These are phyloP conservation scores for Colletotrichum euphorbiae DNA, from an alignment of 2,329 filamentous ascomycete genomes.

Conservation along the genomic window DNA sequence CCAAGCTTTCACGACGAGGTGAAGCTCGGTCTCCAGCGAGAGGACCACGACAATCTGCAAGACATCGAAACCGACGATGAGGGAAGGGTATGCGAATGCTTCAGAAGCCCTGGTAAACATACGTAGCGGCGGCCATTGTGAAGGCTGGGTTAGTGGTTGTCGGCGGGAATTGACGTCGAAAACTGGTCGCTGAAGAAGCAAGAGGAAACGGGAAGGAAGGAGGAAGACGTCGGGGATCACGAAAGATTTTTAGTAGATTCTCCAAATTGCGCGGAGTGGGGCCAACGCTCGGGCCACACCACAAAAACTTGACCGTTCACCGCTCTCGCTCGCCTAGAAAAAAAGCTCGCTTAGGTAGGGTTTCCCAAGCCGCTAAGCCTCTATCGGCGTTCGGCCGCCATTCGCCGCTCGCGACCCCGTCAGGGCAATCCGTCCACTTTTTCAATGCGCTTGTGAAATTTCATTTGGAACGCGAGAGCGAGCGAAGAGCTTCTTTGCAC, in stretches of 20 bases:
- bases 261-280: slow-evolving; percentile 17
- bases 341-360: slow-evolving; percentile 36
- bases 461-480: slow-evolving; percentile 12
- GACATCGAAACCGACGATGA: slow-evolving; percentile 59
- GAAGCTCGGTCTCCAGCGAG: slow-evolving; percentile 72
- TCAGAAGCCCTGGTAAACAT: slow-evolving; percentile 47
- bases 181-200: slow-evolving; percentile 34
- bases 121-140: slow-evolving; percentile 65
- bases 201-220: slow-evolving; percentile 1
- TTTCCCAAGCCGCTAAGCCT: slow-evolving; percentile 13
- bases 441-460: slow-evolving; percentile 27
- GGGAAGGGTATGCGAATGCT: slow-evolving; percentile 45
- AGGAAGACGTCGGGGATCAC: background rate
- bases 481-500: slow-evolving; percentile 18
- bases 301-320: slow-evolving; percentile 19
- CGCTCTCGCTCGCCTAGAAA: background rate
- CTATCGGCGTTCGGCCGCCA: background rate
- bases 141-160: slow-evolving; percentile 54
- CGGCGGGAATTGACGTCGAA: slow-evolving; percentile 43
- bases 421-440: slow-evolving; percentile 37
- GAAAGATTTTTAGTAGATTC: slow-evolving; percentile 35
- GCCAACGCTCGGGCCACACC: slow-evolving; percentile 9
- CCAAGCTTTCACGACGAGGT: slow-evolving; percentile 54
- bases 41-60: slow-evolving; percentile 85
- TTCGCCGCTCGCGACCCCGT: slow-evolving; percentile 18